These are phyloP conservation scores for Acanthamoeba triangularis DNA, from an alignment of 208 protist species.

Conservation along the genomic window DNA sequence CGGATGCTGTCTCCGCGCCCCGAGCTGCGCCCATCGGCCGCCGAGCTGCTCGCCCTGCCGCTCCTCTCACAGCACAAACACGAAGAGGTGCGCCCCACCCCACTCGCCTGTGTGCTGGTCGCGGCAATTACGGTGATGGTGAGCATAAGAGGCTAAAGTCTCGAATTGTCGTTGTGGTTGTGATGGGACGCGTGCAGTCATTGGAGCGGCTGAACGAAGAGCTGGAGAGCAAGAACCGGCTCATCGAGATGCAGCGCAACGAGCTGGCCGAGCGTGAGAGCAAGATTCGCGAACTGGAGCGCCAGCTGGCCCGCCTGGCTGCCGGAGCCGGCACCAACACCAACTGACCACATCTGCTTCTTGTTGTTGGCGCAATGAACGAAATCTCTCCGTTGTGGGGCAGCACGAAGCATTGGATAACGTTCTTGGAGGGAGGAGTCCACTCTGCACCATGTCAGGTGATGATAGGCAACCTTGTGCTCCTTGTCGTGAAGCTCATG, in stretches of 20 bases:
- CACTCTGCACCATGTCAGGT: too few species aligned
- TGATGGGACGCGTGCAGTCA: not conserved
- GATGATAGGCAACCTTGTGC: too few species aligned
- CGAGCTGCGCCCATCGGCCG: not conserved
- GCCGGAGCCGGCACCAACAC: not conserved
- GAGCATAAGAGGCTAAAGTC: too few species aligned
- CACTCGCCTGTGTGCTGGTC: not conserved
- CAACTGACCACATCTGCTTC: too few species aligned
- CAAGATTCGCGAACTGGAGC: slow-evolving; percentile 13
- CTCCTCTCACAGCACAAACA: slow-evolving; percentile 27
- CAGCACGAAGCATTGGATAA: too few species aligned
- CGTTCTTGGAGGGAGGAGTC: too few species aligned
- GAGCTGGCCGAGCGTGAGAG: slow-evolving; percentile 3
- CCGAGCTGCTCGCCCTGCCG: not conserved
- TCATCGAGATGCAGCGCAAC: slow-evolving; percentile 19
- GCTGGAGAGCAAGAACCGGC: slow-evolving; percentile 10
- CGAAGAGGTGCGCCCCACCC: not conserved
- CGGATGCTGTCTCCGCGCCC: slow-evolving; percentile 1
- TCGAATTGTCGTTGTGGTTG: too few species aligned
- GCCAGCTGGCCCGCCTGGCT: not conserved
- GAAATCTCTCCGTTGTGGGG: too few species aligned
- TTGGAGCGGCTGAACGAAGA: slow-evolving; percentile 5
- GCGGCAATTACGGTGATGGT: not conserved
- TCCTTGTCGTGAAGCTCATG: too few species aligned
- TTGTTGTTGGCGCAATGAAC: too few species aligned